Conservation (phyloP, 1,284 basidiomycete species). For the Leccinum angustisporum region DNA sequence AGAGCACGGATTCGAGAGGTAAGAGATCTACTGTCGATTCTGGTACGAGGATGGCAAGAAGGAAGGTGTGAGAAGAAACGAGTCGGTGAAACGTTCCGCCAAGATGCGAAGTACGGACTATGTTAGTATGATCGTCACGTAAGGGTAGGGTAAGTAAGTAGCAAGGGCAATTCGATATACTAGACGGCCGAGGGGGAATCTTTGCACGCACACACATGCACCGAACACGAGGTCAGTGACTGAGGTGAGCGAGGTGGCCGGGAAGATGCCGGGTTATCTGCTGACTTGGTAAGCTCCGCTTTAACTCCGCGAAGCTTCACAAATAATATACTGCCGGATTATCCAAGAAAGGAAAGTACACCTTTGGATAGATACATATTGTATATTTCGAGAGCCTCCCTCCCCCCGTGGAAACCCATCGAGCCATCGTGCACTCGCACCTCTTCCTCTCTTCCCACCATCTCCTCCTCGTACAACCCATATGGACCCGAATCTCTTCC, state of each 20-base stretch:
- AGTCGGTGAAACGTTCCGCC: conserved; percentile 1
- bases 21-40: neutral
- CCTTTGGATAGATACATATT: conserved; percentile 15
- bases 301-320: conserved; percentile 26
- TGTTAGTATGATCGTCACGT: neutral
- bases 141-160: neutral
- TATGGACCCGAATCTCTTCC: conserved; percentile 35
- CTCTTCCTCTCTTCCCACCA: conserved; percentile 18
- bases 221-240: conserved; percentile 20
- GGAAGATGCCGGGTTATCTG: conserved; percentile 15
- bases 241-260: conserved; percentile 3
- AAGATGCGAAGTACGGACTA: conserved; percentile 4
- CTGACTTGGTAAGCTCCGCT: conserved; percentile 19
- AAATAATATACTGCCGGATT: conserved; percentile 14
- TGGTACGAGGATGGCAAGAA: conserved; percentile 9
- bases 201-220: conserved; percentile 3
- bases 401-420: conserved; percentile 23
- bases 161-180: neutral
- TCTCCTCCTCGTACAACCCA: conserved; percentile 31
- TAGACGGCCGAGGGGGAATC: conserved; percentile 13
- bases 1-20: neutral
- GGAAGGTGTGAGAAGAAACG: conserved; percentile 14
- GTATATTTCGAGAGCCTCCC: conserved; percentile 14
- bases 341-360: conserved; percentile 22
- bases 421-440: conserved; percentile 20